Evolutionary conservation across 371 early-diverging fungal species (phyloP).

Genomic region (Actinomortierella ambigua): DNA sequence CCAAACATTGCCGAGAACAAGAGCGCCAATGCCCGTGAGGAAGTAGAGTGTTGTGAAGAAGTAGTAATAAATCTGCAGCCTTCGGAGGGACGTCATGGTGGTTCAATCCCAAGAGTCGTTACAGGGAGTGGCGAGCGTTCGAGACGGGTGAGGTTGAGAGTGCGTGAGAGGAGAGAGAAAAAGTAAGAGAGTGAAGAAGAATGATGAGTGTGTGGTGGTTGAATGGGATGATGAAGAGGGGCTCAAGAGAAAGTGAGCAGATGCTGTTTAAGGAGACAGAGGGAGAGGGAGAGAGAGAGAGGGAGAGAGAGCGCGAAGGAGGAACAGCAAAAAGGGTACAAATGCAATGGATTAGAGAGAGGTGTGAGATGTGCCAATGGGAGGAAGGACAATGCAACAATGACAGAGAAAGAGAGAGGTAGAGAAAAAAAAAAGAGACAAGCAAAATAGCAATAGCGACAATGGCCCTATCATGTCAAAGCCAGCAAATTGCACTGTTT

Average conservation of each 20-base stretch:
- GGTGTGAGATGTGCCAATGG: too few species aligned
- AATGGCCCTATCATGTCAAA: too few species aligned
- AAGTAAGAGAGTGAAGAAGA: neutral
- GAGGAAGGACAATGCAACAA: too few species aligned
- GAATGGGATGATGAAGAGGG: too few species aligned
- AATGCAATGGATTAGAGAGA: too few species aligned
- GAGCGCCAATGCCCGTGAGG: slow-evolving; percentile 25
- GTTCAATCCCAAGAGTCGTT: neutral
- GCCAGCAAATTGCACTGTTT: too few species aligned
- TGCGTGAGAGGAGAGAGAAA: neutral
- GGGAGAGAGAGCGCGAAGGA: neutral
- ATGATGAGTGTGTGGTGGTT: too few species aligned
- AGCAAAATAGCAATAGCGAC: too few species aligned
- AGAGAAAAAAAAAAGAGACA: neutral
- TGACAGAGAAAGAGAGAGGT: slow-evolving; percentile 5
- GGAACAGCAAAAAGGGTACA: neutral
- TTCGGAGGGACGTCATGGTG: slow-evolving; percentile 20
- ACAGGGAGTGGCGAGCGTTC: neutral
- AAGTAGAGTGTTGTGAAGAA: slow-evolving; percentile 28
- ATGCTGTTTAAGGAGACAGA: neutral
- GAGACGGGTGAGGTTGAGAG: neutral
- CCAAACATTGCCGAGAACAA: slow-evolving; percentile 35
- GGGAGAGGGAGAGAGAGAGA: neutral
- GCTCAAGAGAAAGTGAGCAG: slow-evolving; percentile 1
- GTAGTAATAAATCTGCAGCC: slow-evolving; percentile 30